These are phyloP conservation scores for Aureobasidium sp. DNA, from an alignment of 2,329 filamentous ascomycete genomes.

Conservation along the genomic window DNA sequence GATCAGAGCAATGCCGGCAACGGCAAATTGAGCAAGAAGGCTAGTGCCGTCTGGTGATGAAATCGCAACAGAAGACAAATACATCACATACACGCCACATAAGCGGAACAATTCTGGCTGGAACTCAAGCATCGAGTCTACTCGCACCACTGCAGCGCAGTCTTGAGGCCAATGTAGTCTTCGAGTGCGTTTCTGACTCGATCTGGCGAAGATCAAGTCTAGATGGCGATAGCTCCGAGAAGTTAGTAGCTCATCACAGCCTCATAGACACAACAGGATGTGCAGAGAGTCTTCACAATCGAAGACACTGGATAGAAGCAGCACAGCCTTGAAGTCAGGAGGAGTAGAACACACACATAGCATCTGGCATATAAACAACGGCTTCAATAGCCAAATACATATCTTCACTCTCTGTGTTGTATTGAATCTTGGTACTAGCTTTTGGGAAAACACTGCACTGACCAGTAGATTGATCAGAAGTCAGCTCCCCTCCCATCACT, in stretches of 20 bases:
- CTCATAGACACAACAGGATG: not conserved
- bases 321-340: not conserved
- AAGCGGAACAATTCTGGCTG: not conserved
- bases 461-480: too few relatives aligned
- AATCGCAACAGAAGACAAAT: not conserved
- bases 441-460: too few relatives aligned
- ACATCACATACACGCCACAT: not conserved
- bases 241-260: not conserved
- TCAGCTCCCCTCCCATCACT: too few relatives aligned
- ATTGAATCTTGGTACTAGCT: too few relatives aligned
- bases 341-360: not conserved
- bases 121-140: not conserved
- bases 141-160: not conserved
- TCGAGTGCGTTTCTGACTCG: not conserved
- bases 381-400: not conserved
- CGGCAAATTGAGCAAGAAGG: slow-evolving; percentile 18
- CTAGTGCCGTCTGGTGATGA: slow-evolving; percentile 19
- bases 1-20: slow-evolving; percentile 19
- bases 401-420: too few relatives aligned
- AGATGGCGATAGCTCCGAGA: too few relatives aligned
- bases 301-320: not conserved
- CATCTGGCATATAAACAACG: not conserved
- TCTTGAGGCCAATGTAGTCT: not conserved
- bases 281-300: not conserved
- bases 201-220: too few relatives aligned